A percentile compares a stretch with the other conserved stretches of the same genome.
Evolutionary conservation across 495 filamentous ascomycete species (phyloP).

Genomic region (Sporormia fimetaria): DNA sequence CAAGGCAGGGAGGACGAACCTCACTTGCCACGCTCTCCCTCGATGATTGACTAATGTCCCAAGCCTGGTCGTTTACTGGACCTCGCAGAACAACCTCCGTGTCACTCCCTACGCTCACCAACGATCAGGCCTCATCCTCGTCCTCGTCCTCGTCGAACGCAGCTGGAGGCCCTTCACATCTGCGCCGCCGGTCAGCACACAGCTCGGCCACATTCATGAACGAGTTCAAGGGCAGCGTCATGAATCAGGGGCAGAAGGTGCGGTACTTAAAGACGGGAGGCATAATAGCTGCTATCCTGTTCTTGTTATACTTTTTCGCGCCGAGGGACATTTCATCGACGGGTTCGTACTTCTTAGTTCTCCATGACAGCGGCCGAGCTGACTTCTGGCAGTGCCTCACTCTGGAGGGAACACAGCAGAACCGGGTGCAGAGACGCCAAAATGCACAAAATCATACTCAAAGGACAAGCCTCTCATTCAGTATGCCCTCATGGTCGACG

Average conservation of each 20-base stretch:
- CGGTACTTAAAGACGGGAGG: constrained; percentile 75
- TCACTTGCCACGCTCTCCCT: too few relatives aligned
- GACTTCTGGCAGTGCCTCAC: constrained; percentile 5
- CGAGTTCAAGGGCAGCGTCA: constrained; percentile 38
- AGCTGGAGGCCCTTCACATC: too few relatives aligned
- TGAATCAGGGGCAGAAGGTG: constrained; percentile 37
- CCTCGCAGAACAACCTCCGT: constrained; percentile 34
- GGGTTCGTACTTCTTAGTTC: constrained; percentile 16
- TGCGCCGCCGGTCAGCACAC: too few relatives aligned
- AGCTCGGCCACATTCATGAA: constrained; percentile 26
- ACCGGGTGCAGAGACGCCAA: constrained; percentile 48
- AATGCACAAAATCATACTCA: constrained; percentile 71
- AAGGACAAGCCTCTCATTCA: constrained; percentile 85
- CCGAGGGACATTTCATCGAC: constrained; percentile 39
- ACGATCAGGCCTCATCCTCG: too few relatives aligned
- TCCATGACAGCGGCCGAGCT: too few relatives aligned
- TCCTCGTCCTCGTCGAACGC: too few relatives aligned
- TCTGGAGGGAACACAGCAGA: constrained; percentile 34
- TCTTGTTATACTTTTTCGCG: constrained; percentile 64
- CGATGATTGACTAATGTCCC: too few relatives aligned
- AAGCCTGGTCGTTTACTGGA: constrained; percentile 28
- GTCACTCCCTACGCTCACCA: constrained; percentile 25
- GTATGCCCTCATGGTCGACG: constrained; percentile 97
- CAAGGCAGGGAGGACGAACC: too few relatives aligned
- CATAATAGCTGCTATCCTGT: constrained; percentile 59